Evolutionary conservation across 1,284 basidiomycete genomes (phyloP).

Genomic region (Ustilago crameri): DNA sequence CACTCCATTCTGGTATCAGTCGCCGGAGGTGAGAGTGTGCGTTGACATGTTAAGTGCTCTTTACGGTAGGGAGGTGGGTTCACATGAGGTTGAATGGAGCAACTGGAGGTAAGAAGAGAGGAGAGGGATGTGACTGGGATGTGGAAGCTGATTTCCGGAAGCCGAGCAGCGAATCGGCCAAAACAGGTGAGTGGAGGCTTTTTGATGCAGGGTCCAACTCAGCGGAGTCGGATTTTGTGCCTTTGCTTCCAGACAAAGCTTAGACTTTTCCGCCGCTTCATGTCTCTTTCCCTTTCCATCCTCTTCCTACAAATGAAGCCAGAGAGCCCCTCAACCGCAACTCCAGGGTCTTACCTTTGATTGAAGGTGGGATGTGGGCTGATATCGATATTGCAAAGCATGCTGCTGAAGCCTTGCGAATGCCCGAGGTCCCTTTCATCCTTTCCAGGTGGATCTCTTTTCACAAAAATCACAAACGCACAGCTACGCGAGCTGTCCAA

Average conservation of each 20-base stretch:
- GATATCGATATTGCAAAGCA: no score
- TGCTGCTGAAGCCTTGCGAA: no score
- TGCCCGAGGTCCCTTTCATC: conserved; percentile 1
- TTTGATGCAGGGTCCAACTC: conserved; percentile 1
- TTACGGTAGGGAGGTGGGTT: background rate
- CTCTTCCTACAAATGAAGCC: no score
- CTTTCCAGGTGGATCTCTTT: background rate
- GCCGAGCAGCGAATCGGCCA: background rate
- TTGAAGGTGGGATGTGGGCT: no score
- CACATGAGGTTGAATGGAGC: background rate
- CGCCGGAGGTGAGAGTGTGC: background rate
- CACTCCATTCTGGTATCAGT: conserved; percentile 10
- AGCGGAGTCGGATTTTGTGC: background rate
- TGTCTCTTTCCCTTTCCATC: no score
- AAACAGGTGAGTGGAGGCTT: background rate
- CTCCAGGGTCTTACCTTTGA: no score
- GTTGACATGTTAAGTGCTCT: background rate
- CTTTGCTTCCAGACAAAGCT: background rate
- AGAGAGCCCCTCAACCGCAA: no score
- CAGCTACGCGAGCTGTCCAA: conserved; percentile 15
- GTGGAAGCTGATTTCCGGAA: background rate
- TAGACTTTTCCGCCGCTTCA: no score
- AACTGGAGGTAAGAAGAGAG: background rate
- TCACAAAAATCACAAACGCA: background rate
- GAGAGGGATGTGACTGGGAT: background rate